phyloP scores from a whole-genome alignment of 805 yeast species.

The Kodamaea nitidulidarum region DNA sequence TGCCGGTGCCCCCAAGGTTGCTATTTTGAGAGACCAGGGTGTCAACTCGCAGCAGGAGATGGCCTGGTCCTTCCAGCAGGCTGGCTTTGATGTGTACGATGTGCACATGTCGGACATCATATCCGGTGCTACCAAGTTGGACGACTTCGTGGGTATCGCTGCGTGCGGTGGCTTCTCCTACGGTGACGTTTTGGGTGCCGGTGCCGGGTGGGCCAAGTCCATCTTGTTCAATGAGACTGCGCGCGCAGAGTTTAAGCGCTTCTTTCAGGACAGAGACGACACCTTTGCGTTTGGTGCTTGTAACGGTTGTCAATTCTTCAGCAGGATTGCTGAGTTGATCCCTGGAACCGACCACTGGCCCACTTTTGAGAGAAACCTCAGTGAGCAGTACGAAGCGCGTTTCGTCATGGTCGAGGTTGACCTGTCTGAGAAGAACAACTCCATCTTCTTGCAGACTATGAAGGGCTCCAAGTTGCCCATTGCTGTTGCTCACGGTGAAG shows the following conservation, averaged over 20 bases:
- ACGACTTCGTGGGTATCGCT: constrained; percentile 85
- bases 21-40: constrained; percentile 96
- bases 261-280: constrained; percentile 82
- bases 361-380: constrained; percentile 79
- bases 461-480: constrained; percentile 91
- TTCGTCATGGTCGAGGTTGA: constrained; percentile 81
- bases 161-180: constrained; percentile 99
- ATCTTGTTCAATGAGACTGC: constrained; percentile 79
- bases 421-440: constrained; percentile 44
- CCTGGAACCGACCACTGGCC: constrained; percentile 98
- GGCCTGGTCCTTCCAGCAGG: constrained; percentile 95
- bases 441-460: constrained; percentile 83
- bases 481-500: constrained; percentile 99
- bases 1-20: constrained; percentile 68
- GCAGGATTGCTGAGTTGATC: constrained; percentile 77
- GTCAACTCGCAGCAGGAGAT: constrained; percentile 97
- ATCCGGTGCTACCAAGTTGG: constrained; percentile 64
- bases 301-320: constrained; percentile 96
- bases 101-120: constrained; percentile 95
- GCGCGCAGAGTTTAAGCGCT: constrained; percentile 68
- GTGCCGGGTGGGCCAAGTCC: constrained; percentile 98
- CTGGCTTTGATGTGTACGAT: constrained; percentile 91
- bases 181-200: constrained; percentile 98
- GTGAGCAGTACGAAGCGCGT: constrained; percentile 97
- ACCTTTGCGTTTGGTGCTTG: constrained; percentile 98